phyloP scores from a whole-genome alignment of 2,329 filamentous ascomycete genomes.

The Aspergillus tamarii region DNA sequence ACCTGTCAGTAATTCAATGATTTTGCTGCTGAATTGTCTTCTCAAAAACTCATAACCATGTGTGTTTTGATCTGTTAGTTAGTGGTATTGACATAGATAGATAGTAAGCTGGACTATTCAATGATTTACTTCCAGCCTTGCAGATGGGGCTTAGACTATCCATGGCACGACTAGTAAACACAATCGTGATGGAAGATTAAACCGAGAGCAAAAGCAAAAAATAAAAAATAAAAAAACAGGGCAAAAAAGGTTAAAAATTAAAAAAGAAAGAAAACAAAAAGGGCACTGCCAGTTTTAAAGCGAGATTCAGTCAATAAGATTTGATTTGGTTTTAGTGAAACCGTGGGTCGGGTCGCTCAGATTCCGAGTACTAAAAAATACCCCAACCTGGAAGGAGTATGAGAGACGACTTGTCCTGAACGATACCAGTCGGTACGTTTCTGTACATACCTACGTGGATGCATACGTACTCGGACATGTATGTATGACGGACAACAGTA shows the following conservation, averaged over 20 bases:
- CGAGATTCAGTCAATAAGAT: background rate
- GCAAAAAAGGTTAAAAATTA: background rate
- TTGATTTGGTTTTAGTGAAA: slow-evolving; percentile 5
- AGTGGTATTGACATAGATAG: background rate
- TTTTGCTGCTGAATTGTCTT: background rate
- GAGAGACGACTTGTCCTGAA: background rate
- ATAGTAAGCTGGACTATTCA: slow-evolving; percentile 3
- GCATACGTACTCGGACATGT: slow-evolving; percentile 1
- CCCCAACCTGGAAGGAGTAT: background rate
- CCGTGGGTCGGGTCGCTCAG: slow-evolving; percentile 9
- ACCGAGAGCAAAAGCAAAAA: background rate
- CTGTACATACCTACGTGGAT: slow-evolving; percentile 8
- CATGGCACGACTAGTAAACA: slow-evolving; percentile 3
- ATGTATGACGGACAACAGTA: background rate
- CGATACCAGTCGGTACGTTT: background rate
- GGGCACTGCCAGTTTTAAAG: background rate
- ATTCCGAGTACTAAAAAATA: slow-evolving; percentile 6
- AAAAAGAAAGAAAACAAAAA: background rate
- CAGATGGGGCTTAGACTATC: background rate
- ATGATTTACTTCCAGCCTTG: slow-evolving; percentile 1
- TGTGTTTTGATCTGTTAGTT: background rate
- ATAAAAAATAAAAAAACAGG: background rate
- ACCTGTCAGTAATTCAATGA: background rate
- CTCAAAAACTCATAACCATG: background rate
- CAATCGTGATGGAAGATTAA: background rate